Percentiles rank a stretch among this genome's conserved stretches.
Conservation (phyloP, 148 eudicot species). For the Arbutus unedo region DNA sequence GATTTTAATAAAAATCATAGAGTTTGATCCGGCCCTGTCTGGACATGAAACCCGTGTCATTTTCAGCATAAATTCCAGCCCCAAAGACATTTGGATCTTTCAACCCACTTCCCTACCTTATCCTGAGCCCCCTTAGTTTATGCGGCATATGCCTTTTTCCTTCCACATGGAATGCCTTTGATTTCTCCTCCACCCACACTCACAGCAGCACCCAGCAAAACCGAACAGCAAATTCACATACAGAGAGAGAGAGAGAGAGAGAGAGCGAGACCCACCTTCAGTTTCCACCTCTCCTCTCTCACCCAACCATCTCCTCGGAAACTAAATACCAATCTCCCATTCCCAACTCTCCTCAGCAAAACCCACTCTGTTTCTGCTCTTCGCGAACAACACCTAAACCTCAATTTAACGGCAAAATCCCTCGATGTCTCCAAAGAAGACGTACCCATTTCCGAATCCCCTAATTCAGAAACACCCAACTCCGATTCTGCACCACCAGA, state of each 20-base stretch:
- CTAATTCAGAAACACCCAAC: conserved; percentile 24
- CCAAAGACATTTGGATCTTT: neutral
- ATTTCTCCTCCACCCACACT: conserved; percentile 6
- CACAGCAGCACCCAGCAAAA: neutral
- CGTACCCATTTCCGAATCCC: conserved; percentile 45
- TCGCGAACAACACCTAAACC: conserved; percentile 27
- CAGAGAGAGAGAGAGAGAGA: neutral
- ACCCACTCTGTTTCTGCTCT: conserved; percentile 21
- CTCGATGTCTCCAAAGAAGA: conserved; percentile 85
- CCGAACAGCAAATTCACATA: neutral
- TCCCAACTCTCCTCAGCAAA: conserved; percentile 26
- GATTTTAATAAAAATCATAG: no score
- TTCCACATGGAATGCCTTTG: conserved; percentile 13
- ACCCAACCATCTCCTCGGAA: conserved; percentile 38
- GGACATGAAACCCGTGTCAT: no score
- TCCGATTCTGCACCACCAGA: neutral
- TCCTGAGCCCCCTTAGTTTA: neutral
- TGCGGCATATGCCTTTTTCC: conserved; percentile 9
- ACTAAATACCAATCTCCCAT: conserved; percentile 34
- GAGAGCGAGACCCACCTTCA: conserved; percentile 21
- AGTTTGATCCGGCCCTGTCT: no score
- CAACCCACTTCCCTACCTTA: neutral
- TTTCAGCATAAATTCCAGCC: no score
- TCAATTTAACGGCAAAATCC: conserved; percentile 38
- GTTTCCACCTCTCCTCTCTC: conserved; percentile 23